Conservation (phyloP, 441 rosid genomes). For the Populus hybrid region DNA sequence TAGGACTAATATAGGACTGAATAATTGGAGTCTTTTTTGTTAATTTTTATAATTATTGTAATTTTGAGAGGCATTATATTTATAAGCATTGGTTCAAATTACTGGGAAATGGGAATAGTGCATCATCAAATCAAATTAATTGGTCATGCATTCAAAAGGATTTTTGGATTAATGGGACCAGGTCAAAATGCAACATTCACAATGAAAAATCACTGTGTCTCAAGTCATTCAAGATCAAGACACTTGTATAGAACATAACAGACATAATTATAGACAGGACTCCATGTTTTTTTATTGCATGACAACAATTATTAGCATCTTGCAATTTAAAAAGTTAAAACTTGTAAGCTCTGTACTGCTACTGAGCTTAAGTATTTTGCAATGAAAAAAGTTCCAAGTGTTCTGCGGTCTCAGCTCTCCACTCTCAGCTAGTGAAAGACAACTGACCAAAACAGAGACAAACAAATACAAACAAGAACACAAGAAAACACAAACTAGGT, state of each 20-base stretch:
- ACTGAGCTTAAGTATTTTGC: conserved; percentile 21
- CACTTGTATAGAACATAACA: conserved; percentile 22
- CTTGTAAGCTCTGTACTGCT: background rate
- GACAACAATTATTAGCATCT: conserved; percentile 31
- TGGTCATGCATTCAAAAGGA: conserved; percentile 11
- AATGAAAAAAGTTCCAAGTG: background rate
- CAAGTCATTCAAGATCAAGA: conserved; percentile 26
- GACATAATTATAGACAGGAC: conserved; percentile 43
- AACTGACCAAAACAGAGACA: background rate
- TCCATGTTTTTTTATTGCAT: conserved; percentile 34
- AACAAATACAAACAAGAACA: background rate
- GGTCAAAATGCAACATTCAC: conserved; percentile 33
- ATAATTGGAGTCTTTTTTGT: conserved; percentile 15
- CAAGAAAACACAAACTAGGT: background rate
- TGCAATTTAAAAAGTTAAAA: background rate
- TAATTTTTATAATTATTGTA: background rate
- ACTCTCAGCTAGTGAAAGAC: background rate
- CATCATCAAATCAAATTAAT: conserved; percentile 2
- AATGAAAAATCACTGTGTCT: conserved; percentile 19
- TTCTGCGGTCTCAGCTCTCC: conserved; percentile 14
- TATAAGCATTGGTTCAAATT: background rate
- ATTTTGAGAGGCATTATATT: background rate
- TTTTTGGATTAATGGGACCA: conserved; percentile 11
- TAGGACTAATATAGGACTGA: conserved; percentile 2
- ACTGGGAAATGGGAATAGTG: background rate